A percentile compares a stretch with the other conserved stretches of the same genome.
These are phyloP conservation scores for Mycena indigotica DNA, from an alignment of 768 basidiomycete species.

Conservation along the genomic window DNA sequence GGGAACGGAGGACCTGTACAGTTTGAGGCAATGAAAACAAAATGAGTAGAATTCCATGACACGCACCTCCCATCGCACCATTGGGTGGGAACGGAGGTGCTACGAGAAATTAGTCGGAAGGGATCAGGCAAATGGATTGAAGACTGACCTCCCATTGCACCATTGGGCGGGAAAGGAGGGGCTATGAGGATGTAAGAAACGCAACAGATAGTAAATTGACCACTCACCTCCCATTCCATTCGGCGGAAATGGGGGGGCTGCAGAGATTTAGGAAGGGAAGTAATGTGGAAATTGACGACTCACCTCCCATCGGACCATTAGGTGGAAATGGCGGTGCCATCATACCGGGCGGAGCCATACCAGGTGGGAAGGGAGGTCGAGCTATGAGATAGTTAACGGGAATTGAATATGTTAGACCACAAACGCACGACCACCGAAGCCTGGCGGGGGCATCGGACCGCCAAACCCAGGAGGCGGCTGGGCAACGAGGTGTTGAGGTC, in stretches of 20 bases:
- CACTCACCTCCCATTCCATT: slow-evolving; percentile 42
- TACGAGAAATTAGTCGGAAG: slow-evolving; percentile 6
- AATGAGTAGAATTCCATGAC: too few species aligned
- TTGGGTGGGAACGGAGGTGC: slow-evolving; percentile 57
- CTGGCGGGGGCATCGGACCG: slow-evolving; percentile 53
- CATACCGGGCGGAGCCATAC: neutral
- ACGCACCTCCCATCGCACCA: slow-evolving; percentile 44
- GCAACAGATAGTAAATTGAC: too few species aligned
- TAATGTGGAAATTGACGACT: slow-evolving; percentile 46
- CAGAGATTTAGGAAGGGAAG: slow-evolving; percentile 18
- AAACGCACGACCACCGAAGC: slow-evolving; percentile 55
- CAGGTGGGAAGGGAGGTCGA: slow-evolving; percentile 73
- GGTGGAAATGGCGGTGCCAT: neutral
- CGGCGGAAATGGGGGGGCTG: slow-evolving; percentile 54
- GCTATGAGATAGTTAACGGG: slow-evolving; percentile 36
- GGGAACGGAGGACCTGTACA: slow-evolving; percentile 21
- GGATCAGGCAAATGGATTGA: slow-evolving; percentile 44
- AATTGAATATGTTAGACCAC: slow-evolving; percentile 18
- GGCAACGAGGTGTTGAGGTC: slow-evolving; percentile 73
- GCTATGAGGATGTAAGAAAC: slow-evolving; percentile 64
- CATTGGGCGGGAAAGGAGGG: slow-evolving; percentile 74
- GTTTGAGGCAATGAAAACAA: slow-evolving; percentile 47
- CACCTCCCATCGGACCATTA: slow-evolving; percentile 38
- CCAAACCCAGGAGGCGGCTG: slow-evolving; percentile 51
- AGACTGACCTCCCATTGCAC: slow-evolving; percentile 48